Conservation (phyloP, 148 eudicot genomes). For the Chenopodium quinoa region DNA sequence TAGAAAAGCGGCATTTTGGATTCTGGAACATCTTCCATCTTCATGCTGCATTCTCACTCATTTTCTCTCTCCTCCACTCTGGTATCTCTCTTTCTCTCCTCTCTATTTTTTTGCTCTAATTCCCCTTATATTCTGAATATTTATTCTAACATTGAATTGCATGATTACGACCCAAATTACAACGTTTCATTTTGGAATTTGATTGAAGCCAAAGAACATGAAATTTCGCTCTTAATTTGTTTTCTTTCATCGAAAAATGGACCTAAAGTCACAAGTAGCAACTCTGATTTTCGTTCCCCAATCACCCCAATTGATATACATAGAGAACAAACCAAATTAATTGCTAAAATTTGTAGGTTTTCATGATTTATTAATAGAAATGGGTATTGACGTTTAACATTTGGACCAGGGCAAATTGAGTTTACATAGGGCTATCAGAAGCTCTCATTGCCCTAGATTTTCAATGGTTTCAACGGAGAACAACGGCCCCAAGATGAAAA, state of each 20-base stretch:
- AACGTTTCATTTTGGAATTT: neutral
- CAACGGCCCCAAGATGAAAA: conserved; percentile 23
- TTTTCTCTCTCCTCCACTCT: neutral
- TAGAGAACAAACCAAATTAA: too few relatives aligned
- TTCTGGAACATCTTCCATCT: neutral
- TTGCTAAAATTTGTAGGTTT: too few relatives aligned
- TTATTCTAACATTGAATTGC: neutral
- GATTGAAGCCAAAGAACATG: neutral
- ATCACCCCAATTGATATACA: too few relatives aligned
- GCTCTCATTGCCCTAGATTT: neutral
- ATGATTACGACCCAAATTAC: neutral
- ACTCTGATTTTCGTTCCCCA: too few relatives aligned
- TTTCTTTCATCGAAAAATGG: too few relatives aligned
- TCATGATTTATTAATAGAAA: too few relatives aligned
- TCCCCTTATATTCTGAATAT: neutral
- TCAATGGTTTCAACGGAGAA: conserved; percentile 13
- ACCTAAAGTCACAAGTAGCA: too few relatives aligned
- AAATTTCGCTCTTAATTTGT: neutral
- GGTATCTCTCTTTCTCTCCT: too few relatives aligned
- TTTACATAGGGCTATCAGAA: neutral
- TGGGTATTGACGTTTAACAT: neutral
- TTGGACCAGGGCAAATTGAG: neutral
- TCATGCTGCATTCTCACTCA: conserved; percentile 5
- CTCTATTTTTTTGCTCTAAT: neutral
- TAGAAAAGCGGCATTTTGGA: too few relatives aligned